Evolutionary conservation across 2,329 filamentous ascomycete species (phyloP).

Genomic region (Pseudovirgaria hyperparasitica): DNA sequence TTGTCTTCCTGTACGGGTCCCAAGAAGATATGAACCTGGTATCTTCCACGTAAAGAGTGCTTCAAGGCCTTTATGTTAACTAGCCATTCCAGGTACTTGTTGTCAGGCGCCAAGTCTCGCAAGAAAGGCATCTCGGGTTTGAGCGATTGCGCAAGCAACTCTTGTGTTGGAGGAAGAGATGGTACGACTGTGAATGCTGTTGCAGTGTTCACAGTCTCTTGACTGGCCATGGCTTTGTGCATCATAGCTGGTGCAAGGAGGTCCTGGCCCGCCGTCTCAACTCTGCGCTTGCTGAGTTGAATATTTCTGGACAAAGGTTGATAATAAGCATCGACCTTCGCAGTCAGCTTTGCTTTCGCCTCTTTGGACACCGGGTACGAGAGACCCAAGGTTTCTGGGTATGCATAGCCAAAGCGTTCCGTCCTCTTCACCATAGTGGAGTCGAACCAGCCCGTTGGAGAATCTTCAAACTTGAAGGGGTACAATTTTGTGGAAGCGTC

Average conservation of each 20-base stretch:
- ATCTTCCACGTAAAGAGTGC: slow-evolving; percentile 20
- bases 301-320: no score
- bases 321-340: no score
- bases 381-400: no score
- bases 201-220: no score
- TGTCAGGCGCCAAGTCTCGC: slow-evolving; percentile 5
- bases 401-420: slow-evolving; percentile 18
- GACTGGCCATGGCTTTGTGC: no score
- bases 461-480: slow-evolving; percentile 1
- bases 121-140: not conserved
- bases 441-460: slow-evolving; percentile 2
- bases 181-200: no score
- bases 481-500: slow-evolving; percentile 1
- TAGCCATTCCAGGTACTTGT: slow-evolving; percentile 21
- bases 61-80: slow-evolving; percentile 23
- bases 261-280: no score
- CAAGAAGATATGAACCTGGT: slow-evolving; percentile 24
- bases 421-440: slow-evolving; percentile 7
- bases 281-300: no score
- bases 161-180: no score
- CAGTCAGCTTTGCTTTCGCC: not conserved
- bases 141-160: not conserved
- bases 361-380: not conserved
- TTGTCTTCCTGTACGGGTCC: slow-evolving; percentile 17
- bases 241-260: no score